Evolutionary conservation across 352 stramenopile genomes (phyloP), one percentile per base, ranked within the genome.

Genomic region (Pilasporangium apinafurcum): DNA sequence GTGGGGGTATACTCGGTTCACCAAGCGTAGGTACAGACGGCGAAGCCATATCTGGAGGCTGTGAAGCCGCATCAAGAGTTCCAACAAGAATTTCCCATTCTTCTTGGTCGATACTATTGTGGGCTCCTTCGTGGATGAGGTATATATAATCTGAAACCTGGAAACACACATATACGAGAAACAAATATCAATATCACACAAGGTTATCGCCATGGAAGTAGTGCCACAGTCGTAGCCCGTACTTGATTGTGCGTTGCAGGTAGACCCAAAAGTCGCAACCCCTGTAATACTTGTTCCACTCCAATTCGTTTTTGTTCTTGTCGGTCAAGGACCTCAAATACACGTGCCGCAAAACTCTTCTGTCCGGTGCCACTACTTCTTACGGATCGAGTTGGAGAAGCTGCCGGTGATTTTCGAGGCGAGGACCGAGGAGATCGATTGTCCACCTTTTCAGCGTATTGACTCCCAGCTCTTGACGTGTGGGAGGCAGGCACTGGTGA

Each of bases 141-240:
- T 84, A 87, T 1, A 87, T 59, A 13, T 87, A 87, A 54, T 87
- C 75, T 24, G 71, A 68, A 4, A 87, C 75, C 75, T 87, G 50
- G 4, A 31, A 21, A 10, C 35, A 36, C 25, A 2, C 6, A 16
- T 36, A 8, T 29, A 42, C 26, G 27, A 32, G 4, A 51, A 10
- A 25, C 10, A 37, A 17, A 26, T 28, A 41, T 28, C 13, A 5
- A 17, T 18, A 3, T 8, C 20, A 51, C 13, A 21, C 14, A 44
- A 21, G 20, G 6, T 8, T 51, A 17, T 18, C 12, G 13, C 18
- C 16, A 36, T 5, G 21, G 2, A 28, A 3, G 14, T 24, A 16
- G 9, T 25, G 31, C 3, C 20, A 35, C 3, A 48, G 13, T n/a
- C n/a, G n/a, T n/a, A n/a, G 0, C 18, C 25, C 46, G 37, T 37